Base-by-base conservation (phyloP, 148 eudicot genomes). In the Pouteria glomerata region DNA sequence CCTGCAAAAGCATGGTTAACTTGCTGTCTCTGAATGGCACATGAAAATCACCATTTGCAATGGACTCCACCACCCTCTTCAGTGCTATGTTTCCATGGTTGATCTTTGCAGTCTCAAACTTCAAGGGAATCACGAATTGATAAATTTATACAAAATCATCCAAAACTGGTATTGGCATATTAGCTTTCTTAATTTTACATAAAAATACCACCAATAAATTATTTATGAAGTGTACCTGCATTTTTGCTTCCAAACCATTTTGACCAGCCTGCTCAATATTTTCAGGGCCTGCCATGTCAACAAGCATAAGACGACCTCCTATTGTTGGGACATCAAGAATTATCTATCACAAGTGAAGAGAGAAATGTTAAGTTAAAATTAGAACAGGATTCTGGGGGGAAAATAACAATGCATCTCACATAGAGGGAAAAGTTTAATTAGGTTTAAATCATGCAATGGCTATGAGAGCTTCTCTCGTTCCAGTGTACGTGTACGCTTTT, bases 261-360 rank as follows among this genome's bases (percentile, higher is more conserved):
- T 90, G 97, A 48, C 99, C 99, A 66, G 99, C 99, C 66, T 95
- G 99, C 75, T 95, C 99, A 27, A 95, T 95, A 71, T 95, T 95
- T 79, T 95, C 99, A 34, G 99, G 92, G 27, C 99, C 99, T 0
- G 99, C 99, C 99, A 95, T 95, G 76, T 95, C 99, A 11, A 95
- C 99, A 35, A 95, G 96, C 96, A 95, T 92, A 21, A 95, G 88
- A 62, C 92, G 82, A 55, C 99, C 99, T 72, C 99, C 99, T 55
- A 95, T 96, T 0, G 92, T 92, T 2, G 99, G 99, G 69, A 81
- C 99, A 79, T 95, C 99, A 39, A 92, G 88, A 63, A 90, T 90
- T 63, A 95, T 88, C 99, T 95, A 87, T 63, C 72, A n/a, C 39
- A 53, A 51, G 3, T 1, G 18, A 31, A 39, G 51, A 13, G 44